These are phyloP conservation scores for Hanseniaspora thailandica DNA, from an alignment of 805 yeast genomes.

Conservation along the genomic window DNA sequence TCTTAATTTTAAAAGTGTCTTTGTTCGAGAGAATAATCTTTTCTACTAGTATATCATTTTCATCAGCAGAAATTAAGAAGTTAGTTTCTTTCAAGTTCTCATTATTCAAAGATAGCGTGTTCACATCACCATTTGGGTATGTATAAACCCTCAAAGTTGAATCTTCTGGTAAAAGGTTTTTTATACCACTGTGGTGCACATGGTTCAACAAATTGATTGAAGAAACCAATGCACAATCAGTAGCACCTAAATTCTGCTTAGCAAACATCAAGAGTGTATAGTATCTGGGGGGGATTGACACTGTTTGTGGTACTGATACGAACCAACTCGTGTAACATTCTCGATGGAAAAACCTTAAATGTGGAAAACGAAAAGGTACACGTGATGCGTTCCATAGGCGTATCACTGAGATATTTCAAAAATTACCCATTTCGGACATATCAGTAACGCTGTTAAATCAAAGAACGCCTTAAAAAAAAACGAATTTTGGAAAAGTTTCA, in stretches of 20 bases:
- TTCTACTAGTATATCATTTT: background rate
- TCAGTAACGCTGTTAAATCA: too few relatives aligned
- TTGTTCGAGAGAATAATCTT: background rate
- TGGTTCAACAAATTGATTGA: constrained; percentile 1
- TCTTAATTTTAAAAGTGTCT: background rate
- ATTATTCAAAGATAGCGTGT: background rate
- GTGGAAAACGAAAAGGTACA: too few relatives aligned
- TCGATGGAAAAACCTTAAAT: too few relatives aligned
- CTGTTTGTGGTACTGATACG: background rate
- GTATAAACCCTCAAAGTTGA: background rate
- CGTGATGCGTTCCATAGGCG: too few relatives aligned
- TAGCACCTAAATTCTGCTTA: background rate
- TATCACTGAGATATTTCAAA: too few relatives aligned
- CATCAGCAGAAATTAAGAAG: background rate
- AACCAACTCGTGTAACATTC: too few relatives aligned
- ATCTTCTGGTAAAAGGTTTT: background rate
- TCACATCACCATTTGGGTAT: background rate
- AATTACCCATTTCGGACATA: too few relatives aligned
- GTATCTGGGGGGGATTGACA: background rate
- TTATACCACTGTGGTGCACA: background rate
- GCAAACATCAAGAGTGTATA: background rate
- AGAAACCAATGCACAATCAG: constrained; percentile 6
- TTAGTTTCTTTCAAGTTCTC: background rate
- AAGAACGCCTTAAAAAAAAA: too few relatives aligned
- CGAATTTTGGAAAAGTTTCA: too few relatives aligned